Evolutionary conservation across 2,329 filamentous ascomycete species (phyloP), one percentile per base, ranked within the genome.

Genomic region (Hypomyces rosellus): DNA sequence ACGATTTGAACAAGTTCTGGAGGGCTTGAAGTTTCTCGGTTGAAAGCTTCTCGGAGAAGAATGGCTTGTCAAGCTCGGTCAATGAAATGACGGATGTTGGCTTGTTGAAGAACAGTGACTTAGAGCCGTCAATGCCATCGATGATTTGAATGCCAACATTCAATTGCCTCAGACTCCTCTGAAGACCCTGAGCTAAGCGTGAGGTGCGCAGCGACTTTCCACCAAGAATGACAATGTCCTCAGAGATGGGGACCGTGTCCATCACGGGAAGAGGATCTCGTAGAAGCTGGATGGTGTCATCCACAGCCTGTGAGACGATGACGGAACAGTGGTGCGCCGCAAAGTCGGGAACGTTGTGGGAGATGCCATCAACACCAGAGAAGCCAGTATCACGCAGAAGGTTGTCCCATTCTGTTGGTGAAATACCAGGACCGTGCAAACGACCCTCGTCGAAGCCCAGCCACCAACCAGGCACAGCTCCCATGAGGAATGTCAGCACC

Each of bases 381-480:
- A 53, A 53, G 1, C 50, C 55, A 2, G 33, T 45, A 12, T 40
- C 18, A 4, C 49, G 39, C 20, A 54, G 30, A 7, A 50, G n/a
- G 7, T 33, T 25, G 33, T 50, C 41, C 50, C 51, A 55, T 14
- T 41, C 15, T 4, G 40, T 7, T 2, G 22, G 14, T 5, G n/a
- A 8, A 5, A 51, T 14, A 42, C 22, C 13, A 25, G 14, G 13
- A 22, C 36, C 40, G 30, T 8, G 37, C 50, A 40, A 3, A 37
- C 48, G 6, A 34, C 44, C 5, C 45, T 43, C 8, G n/a, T 30
- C 12, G 34, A 61, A 53, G 7, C 47, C 48, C 5, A 45, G 40
- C 53, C 53, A 55, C 53, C 50, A 53, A 12, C 50, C 48, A n/a
- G 34, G 30, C 7, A 51, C 14, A 18, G 18, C 22, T 16, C 45